Percentiles rank a stretch among this genome's conserved stretches.
Evolutionary conservation across 768 basidiomycete genomes (phyloP).

Genomic region (Arthromyces matolae): DNA sequence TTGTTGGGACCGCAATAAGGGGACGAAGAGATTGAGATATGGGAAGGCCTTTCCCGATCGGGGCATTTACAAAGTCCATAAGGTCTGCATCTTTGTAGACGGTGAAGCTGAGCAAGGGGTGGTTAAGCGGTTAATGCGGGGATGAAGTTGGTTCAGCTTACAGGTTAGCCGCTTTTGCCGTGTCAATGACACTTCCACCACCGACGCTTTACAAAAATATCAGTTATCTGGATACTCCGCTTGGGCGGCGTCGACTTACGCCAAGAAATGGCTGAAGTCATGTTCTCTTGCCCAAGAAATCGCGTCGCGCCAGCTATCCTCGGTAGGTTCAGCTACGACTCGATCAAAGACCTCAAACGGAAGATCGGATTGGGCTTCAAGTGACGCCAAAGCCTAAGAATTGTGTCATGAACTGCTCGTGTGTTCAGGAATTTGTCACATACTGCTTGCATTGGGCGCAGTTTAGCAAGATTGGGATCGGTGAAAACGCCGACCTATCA

Average conservation of each 20-base stretch:
- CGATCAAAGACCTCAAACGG: conserved; percentile 79
- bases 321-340: conserved; percentile 88
- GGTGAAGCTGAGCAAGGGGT: conserved; percentile 53
- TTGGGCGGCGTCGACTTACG: too few species aligned
- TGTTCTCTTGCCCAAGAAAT: conserved; percentile 84
- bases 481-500: conserved; percentile 91
- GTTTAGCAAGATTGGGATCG: conserved; percentile 77
- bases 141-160: conserved; percentile 26
- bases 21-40: conserved; percentile 73
- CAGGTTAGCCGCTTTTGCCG: conserved; percentile 93
- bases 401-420: not conserved
- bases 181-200: conserved; percentile 94
- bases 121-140: not conserved
- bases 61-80: conserved; percentile 96
- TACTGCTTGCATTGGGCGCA: conserved; percentile 81
- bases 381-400: conserved; percentile 65
- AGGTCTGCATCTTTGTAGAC: conserved; percentile 91
- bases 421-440: conserved; percentile 22
- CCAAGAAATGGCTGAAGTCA: conserved; percentile 91
- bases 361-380: conserved; percentile 75
- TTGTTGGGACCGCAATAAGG: conserved; percentile 76
- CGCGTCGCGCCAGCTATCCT: conserved; percentile 83
- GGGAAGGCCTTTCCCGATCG: conserved; percentile 87
- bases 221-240: too few species aligned
- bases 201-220: conserved; percentile 57